Evolutionary conservation across 1,284 basidiomycete genomes (phyloP).

Genomic region (Marasmius oreades): DNA sequence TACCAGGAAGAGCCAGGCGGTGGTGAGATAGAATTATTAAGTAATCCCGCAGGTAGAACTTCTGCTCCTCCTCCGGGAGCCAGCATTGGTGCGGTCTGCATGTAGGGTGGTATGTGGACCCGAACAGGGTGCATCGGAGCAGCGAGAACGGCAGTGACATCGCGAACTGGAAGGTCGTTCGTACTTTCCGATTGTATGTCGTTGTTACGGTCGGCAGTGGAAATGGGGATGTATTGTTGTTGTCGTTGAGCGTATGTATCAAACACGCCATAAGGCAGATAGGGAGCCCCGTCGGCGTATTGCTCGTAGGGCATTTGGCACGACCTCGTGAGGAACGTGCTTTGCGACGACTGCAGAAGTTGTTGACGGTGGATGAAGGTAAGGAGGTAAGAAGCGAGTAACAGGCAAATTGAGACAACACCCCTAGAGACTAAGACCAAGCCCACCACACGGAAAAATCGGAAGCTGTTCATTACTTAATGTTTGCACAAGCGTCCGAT

Average conservation of each 20-base stretch:
- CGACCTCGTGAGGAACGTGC: background rate
- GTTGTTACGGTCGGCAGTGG: background rate
- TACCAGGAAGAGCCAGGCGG: constrained; percentile 41
- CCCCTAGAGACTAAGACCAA: too few relatives aligned
- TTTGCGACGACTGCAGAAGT: too few relatives aligned
- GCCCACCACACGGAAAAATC: background rate
- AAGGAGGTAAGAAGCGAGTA: background rate
- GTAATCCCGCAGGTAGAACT: constrained; percentile 48
- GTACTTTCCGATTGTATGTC: too few relatives aligned
- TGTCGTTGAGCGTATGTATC: background rate
- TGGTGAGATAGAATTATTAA: constrained; percentile 24
- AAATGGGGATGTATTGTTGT: background rate
- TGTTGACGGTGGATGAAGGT: background rate
- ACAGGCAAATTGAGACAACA: too few relatives aligned
- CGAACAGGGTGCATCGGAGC: constrained; percentile 32
- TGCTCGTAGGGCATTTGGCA: background rate
- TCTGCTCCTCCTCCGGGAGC: constrained; percentile 72
- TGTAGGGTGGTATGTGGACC: constrained; percentile 64
- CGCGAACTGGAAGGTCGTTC: too few relatives aligned
- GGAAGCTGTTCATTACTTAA: background rate
- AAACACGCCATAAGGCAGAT: background rate
- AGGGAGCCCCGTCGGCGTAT: background rate
- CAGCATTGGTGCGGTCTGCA: constrained; percentile 53
- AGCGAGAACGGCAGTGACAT: background rate
- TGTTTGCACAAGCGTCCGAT: background rate